Conservation (phyloP, 2,329 filamentous ascomycete species). For the Colletotrichum melonis region DNA sequence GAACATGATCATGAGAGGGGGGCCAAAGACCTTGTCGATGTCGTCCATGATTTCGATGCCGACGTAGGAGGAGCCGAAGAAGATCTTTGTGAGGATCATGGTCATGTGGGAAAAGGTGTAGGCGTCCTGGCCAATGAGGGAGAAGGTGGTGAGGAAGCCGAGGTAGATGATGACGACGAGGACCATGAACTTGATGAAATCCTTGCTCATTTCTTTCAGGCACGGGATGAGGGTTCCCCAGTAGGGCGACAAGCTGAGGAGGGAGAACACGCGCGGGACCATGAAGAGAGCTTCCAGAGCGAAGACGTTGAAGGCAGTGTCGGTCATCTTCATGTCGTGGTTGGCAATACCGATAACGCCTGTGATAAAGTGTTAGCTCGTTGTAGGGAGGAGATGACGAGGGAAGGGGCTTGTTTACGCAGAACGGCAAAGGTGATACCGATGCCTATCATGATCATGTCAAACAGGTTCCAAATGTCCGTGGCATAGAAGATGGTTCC, state of each 20-base stretch:
- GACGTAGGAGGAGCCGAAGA: slow-evolving; percentile 80
- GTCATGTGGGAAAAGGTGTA: slow-evolving; percentile 77
- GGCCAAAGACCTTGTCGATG: slow-evolving; percentile 69
- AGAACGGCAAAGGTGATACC: slow-evolving; percentile 77
- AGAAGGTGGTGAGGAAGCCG: slow-evolving; percentile 90
- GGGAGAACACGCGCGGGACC: slow-evolving; percentile 87
- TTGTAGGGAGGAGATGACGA: too few relatives aligned
- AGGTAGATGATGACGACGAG: slow-evolving; percentile 85
- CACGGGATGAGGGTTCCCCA: slow-evolving; percentile 92
- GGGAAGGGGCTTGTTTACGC: slow-evolving; percentile 63
- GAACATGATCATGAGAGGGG: slow-evolving; percentile 77
- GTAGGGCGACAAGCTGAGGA: slow-evolving; percentile 88
- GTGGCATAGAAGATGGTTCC: slow-evolving; percentile 87
- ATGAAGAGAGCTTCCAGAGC: slow-evolving; percentile 90
- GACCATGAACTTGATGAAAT: slow-evolving; percentile 87
- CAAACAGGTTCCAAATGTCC: slow-evolving; percentile 84
- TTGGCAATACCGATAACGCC: slow-evolving; percentile 75
- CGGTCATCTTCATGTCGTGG: slow-evolving; percentile 71
- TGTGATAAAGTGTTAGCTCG: slow-evolving; percentile 42
- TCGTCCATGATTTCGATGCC: slow-evolving; percentile 77
- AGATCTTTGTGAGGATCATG: slow-evolving; percentile 82
- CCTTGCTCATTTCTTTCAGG: slow-evolving; percentile 93
- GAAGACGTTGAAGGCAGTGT: slow-evolving; percentile 88
- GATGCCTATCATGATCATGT: slow-evolving; percentile 79
- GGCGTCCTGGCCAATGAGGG: slow-evolving; percentile 77